Evolutionary conservation across 2,329 filamentous ascomycete genomes (phyloP).

Genomic region (Aspergillus pseudoviridinutans): DNA sequence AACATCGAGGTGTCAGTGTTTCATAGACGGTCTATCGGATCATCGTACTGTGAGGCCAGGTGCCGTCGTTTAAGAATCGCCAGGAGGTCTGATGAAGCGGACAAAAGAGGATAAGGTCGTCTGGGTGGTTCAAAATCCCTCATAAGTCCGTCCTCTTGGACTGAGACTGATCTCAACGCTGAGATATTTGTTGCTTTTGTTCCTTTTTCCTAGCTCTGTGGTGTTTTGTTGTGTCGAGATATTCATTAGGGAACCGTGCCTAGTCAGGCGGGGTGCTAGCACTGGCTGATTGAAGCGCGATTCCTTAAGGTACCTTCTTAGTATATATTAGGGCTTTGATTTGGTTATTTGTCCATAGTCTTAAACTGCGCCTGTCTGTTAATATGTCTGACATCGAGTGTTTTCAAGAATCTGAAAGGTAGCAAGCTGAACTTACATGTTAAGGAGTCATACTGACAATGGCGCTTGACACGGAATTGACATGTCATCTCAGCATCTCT

Average conservation of each 20-base stretch:
- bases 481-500: background rate
- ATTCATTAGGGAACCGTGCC: background rate
- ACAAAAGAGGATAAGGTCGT: no score
- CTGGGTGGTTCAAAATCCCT: no score
- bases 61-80: background rate
- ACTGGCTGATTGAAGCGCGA: background rate
- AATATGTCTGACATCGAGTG: background rate
- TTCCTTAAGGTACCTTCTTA: background rate
- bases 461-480: background rate
- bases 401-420: background rate
- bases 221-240: background rate
- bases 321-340: background rate
- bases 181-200: background rate
- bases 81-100: no score
- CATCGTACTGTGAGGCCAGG: background rate
- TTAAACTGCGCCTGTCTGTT: background rate
- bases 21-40: slow-evolving; percentile 12
- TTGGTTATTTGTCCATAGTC: background rate
- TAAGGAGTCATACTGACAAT: background rate
- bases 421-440: background rate
- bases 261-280: background rate
- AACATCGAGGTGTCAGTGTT: slow-evolving; percentile 32
- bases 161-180: background rate
- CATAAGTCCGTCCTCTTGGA: background rate
- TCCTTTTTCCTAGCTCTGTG: background rate